Conservation (phyloP, 2,329 filamentous ascomycete genomes). For the Colletotrichum eleusines region DNA sequence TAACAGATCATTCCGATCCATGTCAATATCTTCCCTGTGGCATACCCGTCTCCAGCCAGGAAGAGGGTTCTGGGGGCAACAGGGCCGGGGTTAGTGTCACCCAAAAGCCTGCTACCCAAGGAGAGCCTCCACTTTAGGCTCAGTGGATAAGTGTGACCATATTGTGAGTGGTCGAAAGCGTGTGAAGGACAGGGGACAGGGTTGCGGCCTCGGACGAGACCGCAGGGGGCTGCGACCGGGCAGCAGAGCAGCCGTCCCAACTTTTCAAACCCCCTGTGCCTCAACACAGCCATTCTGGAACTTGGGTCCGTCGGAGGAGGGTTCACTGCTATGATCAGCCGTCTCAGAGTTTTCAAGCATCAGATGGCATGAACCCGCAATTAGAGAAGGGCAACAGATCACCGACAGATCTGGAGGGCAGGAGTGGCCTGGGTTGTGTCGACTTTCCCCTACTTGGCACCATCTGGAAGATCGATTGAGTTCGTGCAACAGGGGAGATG, state of each 20-base stretch:
- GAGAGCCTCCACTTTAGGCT: neutral
- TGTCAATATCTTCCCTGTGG: conserved; percentile 33
- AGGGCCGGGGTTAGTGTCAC: conserved; percentile 14
- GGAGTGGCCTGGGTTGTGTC: conserved; percentile 25
- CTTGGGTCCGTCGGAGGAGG: conserved; percentile 38
- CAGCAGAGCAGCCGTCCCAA: conserved; percentile 34
- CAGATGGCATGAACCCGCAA: conserved; percentile 41
- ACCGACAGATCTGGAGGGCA: conserved; percentile 22
- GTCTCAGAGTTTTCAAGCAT: conserved; percentile 45
- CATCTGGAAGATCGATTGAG: conserved; percentile 39
- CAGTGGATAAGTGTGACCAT: neutral
- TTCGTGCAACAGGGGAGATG: conserved; percentile 31
- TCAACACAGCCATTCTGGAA: conserved; percentile 46
- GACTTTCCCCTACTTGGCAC: conserved; percentile 24
- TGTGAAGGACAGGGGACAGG: conserved; percentile 12
- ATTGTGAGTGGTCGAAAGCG: conserved; percentile 3
- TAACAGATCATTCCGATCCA: conserved; percentile 20
- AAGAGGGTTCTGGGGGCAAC: conserved; percentile 24
- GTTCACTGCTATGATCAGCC: conserved; percentile 45
- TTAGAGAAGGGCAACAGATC: neutral
- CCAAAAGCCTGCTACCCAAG: conserved; percentile 1
- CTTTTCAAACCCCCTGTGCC: conserved; percentile 48
- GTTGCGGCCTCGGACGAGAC: conserved; percentile 24
- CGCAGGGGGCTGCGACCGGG: conserved; percentile 32
- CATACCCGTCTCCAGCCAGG: conserved; percentile 14